These are phyloP conservation scores for Penicillium sp. DNA, from an alignment of 2,329 filamentous ascomycete species.

Conservation along the genomic window DNA sequence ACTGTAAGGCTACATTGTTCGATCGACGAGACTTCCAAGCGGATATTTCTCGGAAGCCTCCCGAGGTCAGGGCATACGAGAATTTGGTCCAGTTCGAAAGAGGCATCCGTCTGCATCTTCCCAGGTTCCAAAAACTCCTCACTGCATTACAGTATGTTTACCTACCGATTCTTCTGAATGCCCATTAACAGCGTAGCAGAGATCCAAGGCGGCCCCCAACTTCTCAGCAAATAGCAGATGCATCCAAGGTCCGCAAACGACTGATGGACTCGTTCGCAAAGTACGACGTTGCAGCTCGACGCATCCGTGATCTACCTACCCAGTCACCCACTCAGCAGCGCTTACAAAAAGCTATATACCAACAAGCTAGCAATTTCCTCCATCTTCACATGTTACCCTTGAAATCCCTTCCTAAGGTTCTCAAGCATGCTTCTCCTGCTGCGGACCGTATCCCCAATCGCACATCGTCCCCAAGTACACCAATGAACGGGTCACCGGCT, in stretches of 20 bases:
- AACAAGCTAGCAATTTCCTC: constrained; percentile 74
- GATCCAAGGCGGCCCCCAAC: constrained; percentile 62
- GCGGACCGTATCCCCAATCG: constrained; percentile 32
- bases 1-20: constrained; percentile 70
- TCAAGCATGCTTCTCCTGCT: constrained; percentile 57
- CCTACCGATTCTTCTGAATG: not conserved
- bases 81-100: constrained; percentile 82
- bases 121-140: constrained; percentile 75
- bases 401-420: constrained; percentile 65
- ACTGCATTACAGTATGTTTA: constrained; percentile 58
- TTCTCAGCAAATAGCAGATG: constrained; percentile 70
- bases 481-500: constrained; percentile 21
- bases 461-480: constrained; percentile 22
- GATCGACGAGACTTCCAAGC: constrained; percentile 71
- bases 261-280: constrained; percentile 85
- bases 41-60: constrained; percentile 61
- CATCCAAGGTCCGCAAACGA: constrained; percentile 81
- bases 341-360: constrained; percentile 76
- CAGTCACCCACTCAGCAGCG: constrained; percentile 65
- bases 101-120: constrained; percentile 74
- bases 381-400: constrained; percentile 88
- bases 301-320: constrained; percentile 73
- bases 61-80: constrained; percentile 74
- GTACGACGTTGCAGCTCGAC: constrained; percentile 74
- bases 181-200: constrained; percentile 27